Evolutionary conservation across 306 rosid species (phyloP).

Genomic region (Quercus rubra): DNA sequence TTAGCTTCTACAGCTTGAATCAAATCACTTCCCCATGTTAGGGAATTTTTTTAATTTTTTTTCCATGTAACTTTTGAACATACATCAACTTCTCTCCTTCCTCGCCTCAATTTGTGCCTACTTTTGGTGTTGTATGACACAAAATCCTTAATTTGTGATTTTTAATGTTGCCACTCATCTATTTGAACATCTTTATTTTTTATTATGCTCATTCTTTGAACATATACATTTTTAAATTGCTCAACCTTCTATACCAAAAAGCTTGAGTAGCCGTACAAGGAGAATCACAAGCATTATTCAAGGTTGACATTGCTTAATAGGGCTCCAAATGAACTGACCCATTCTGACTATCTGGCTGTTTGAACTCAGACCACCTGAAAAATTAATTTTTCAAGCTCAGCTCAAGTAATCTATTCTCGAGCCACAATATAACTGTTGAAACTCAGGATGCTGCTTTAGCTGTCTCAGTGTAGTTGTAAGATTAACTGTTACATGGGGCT

Average conservation of each 20-base stretch:
- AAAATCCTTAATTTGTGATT: background rate
- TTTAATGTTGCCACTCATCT: background rate
- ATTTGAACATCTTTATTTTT: background rate
- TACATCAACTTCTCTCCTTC: background rate
- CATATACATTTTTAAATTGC: background rate
- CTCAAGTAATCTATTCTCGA: background rate
- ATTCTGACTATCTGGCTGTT: background rate
- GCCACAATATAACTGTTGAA: background rate
- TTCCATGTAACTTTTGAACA: background rate
- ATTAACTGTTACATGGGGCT: background rate
- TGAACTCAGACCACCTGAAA: background rate
- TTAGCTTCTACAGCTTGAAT: background rate
- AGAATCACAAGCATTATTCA: background rate
- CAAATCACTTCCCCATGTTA: background rate
- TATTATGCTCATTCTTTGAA: background rate
- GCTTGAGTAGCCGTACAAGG: background rate
- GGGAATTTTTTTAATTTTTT: background rate
- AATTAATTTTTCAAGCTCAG: background rate
- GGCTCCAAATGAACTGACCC: background rate
- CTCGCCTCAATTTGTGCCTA: background rate
- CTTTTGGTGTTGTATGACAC: background rate
- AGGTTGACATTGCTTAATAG: background rate
- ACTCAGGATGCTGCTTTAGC: background rate
- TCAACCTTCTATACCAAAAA: background rate
- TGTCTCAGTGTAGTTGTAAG: background rate